A percentile compares a stretch with the other conserved stretches of the same genome.
Conservation (phyloP, 352 stramenopile species). For the Ophiocytium majus region DNA sequence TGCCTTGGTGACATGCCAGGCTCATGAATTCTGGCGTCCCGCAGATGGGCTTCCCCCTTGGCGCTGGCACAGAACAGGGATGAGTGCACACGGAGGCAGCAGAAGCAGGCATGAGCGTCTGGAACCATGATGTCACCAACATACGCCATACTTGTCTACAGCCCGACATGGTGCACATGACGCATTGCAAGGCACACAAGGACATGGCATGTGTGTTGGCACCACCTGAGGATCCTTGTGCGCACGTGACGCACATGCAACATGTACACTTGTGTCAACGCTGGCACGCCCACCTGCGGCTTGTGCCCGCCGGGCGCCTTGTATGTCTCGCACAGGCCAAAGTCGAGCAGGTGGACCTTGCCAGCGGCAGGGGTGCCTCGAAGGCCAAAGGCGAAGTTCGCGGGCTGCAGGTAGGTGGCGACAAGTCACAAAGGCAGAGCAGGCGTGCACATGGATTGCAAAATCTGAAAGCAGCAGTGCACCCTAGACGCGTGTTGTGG, state of each 20-base stretch:
- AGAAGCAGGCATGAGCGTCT: background rate
- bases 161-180: too few species aligned
- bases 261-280: background rate
- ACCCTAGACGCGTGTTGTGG: too few species aligned
- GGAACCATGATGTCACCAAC: background rate
- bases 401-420: constrained; percentile 17
- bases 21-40: constrained; percentile 53
- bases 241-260: background rate
- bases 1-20: constrained; percentile 43
- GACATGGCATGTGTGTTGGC: background rate
- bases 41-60: constrained; percentile 24
- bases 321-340: constrained; percentile 48
- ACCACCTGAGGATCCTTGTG: background rate
- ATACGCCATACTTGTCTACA: too few species aligned
- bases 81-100: background rate
- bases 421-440: too few species aligned
- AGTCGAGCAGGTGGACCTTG: constrained; percentile 52
- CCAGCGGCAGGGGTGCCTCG: constrained; percentile 18
- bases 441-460: too few species aligned
- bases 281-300: constrained; percentile 15
- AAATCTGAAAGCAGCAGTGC: too few species aligned
- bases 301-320: constrained; percentile 18
- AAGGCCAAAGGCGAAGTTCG: constrained; percentile 53
- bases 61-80: constrained; percentile 8
- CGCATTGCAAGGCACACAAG: background rate